phyloP scores from a whole-genome alignment of 768 basidiomycete species.

The Roridomyces roridus region DNA sequence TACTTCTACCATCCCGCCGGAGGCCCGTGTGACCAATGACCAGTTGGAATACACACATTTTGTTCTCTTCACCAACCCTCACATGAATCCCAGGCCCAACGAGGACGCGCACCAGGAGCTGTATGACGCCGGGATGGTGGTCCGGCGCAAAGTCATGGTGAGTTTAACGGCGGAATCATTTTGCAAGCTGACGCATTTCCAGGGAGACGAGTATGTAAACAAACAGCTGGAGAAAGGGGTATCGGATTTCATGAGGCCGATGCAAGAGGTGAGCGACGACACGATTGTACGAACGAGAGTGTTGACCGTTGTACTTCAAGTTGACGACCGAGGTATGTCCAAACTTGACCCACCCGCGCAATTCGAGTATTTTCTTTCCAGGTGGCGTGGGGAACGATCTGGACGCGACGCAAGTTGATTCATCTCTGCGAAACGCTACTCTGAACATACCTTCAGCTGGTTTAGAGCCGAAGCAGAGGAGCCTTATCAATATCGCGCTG shows the following conservation, averaged over 20 bases:
- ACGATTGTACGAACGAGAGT: neutral
- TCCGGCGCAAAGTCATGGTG: slow-evolving; percentile 51
- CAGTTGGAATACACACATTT: neutral
- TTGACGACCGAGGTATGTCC: slow-evolving; percentile 44
- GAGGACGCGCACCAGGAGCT: slow-evolving; percentile 46
- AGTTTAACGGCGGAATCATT: neutral
- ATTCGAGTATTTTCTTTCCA: slow-evolving; percentile 14
- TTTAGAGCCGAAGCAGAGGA: slow-evolving; percentile 51
- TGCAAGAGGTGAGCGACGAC: slow-evolving; percentile 42
- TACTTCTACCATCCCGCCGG: slow-evolving; percentile 17
- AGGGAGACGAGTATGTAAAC: slow-evolving; percentile 53
- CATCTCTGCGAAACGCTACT: neutral
- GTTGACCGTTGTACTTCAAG: slow-evolving; percentile 16
- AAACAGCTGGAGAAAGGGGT: slow-evolving; percentile 46
- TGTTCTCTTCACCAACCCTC: neutral
- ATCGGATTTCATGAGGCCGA: slow-evolving; percentile 53
- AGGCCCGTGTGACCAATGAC: slow-evolving; percentile 4
- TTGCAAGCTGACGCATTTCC: neutral
- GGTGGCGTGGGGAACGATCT: slow-evolving; percentile 55
- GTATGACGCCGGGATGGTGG: slow-evolving; percentile 46
- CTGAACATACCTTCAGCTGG: slow-evolving; percentile 32
- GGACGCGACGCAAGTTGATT: slow-evolving; percentile 40
- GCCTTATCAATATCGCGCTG: slow-evolving; percentile 50
- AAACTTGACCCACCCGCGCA: neutral
- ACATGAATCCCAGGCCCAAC: slow-evolving; percentile 36